phyloP scores from a whole-genome alignment of 1,284 basidiomycete genomes.

The Golubevia sp. region DNA sequence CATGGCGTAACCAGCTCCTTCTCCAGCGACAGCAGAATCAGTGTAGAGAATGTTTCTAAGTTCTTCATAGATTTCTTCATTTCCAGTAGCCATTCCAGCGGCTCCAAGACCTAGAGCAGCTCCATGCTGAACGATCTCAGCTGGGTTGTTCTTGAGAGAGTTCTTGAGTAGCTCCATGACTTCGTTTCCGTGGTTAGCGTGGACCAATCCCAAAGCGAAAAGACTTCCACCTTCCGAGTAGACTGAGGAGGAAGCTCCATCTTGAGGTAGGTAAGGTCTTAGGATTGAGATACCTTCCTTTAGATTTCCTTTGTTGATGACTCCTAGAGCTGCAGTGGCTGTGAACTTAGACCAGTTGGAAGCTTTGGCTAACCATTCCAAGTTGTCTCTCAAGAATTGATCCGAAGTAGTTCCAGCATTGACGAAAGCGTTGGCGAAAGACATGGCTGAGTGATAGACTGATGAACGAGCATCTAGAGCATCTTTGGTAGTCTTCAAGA shows the following conservation, averaged over 20 bases:
- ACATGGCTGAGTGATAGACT: slow-evolving; percentile 59
- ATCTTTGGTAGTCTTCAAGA: slow-evolving; percentile 58
- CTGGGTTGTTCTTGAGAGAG: slow-evolving; percentile 53
- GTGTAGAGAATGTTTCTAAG: slow-evolving; percentile 55
- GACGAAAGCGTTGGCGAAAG: slow-evolving; percentile 60
- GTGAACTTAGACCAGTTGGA: slow-evolving; percentile 62
- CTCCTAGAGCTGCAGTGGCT: slow-evolving; percentile 58
- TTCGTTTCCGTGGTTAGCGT: slow-evolving; percentile 58
- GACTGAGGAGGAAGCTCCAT: slow-evolving; percentile 47
- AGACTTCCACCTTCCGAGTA: slow-evolving; percentile 59
- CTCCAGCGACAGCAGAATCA: slow-evolving; percentile 58
- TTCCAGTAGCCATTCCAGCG: slow-evolving; percentile 60
- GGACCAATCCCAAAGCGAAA: slow-evolving; percentile 59
- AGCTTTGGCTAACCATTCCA: slow-evolving; percentile 61
- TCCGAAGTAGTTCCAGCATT: slow-evolving; percentile 61
- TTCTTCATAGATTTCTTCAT: slow-evolving; percentile 59
- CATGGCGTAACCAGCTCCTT: slow-evolving; percentile 61
- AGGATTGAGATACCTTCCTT: slow-evolving; percentile 54
- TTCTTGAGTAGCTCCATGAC: slow-evolving; percentile 56
- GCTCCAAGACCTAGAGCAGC: slow-evolving; percentile 59
- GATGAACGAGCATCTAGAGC: slow-evolving; percentile 56
- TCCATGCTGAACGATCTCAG: slow-evolving; percentile 60
- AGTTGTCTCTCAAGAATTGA: slow-evolving; percentile 58
- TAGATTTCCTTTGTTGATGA: slow-evolving; percentile 59
- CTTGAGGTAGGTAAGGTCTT: slow-evolving; percentile 56